Conservation (phyloP, 441 rosid species). For the Populus hybrid region DNA sequence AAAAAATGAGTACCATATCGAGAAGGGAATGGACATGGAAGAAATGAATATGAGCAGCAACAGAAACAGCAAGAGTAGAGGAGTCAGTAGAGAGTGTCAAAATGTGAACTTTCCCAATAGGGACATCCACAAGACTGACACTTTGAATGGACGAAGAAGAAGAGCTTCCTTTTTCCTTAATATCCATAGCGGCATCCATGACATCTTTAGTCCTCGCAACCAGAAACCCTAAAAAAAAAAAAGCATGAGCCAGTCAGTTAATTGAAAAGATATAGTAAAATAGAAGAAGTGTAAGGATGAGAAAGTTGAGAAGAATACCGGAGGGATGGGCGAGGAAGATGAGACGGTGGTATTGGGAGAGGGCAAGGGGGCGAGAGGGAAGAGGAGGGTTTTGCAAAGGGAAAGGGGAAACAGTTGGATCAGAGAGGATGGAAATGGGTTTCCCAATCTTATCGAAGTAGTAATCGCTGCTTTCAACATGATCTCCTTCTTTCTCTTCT, state of each 20-base stretch:
- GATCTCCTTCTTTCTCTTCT: constrained; percentile 60
- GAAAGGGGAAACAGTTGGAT: constrained; percentile 31
- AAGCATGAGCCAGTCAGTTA: background rate
- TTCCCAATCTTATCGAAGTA: constrained; percentile 71
- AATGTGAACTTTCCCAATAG: constrained; percentile 42
- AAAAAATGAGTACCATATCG: constrained; percentile 37
- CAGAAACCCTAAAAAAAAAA: constrained; percentile 56
- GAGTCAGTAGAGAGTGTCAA: constrained; percentile 58
- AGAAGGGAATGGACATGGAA: constrained; percentile 51
- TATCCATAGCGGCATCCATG: constrained; percentile 5
- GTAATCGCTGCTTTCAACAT: constrained; percentile 44
- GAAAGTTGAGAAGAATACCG: constrained; percentile 32
- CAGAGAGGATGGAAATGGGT: constrained; percentile 43
- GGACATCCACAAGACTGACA: constrained; percentile 54
- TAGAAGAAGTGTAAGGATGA: background rate
- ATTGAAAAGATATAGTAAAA: background rate
- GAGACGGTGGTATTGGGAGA: constrained; percentile 50
- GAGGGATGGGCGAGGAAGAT: constrained; percentile 70
- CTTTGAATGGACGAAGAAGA: constrained; percentile 36
- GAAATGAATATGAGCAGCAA: constrained; percentile 45
- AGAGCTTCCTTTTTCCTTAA: no score
- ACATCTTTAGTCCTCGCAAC: constrained; percentile 71
- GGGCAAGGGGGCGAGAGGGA: constrained; percentile 72
- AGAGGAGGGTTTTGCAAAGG: constrained; percentile 57
- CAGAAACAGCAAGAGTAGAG: constrained; percentile 53